Evolutionary conservation across 805 yeast species (phyloP), one percentile per base, ranked within the genome.

Genomic region (Huiozyma sinensis): DNA sequence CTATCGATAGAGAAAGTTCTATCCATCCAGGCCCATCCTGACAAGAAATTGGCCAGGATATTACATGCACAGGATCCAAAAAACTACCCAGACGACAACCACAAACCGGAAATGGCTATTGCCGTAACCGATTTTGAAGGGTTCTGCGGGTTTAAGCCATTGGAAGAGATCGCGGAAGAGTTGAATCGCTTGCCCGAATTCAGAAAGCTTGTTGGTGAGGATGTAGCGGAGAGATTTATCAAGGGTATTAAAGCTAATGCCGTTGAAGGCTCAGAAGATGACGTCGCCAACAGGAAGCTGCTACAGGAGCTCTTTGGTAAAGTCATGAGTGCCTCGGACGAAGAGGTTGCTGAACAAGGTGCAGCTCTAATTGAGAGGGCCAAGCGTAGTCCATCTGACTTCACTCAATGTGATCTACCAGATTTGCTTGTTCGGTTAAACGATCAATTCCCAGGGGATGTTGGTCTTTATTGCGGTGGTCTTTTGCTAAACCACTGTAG

Each of bases 31-130:
- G 97, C 98, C 17, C 98, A 92, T 62, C 98, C 98, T 29, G 97
- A 92, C 68, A 92, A 92, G 69, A 63, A 71, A 10, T 71, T 92
- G 46, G 98, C 83, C 34, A 77, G 73, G 39, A 76, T 77, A 50
- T 72, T 92, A 56, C 95, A 83, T 58, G 73, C 74, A 12, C 66
- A 71, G 29, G 97, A 92, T 67, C 97, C 98, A 45, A 78, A 79
- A 57, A 84, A 92, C 68, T 92, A 92, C 64, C 97, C 97, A 4
- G 98, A 92, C 68, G 95, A 82, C 63, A 92, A 92, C 70, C 98
- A 92, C 68, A 92, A 92, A 71, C 98, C 98, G n/a, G 98, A 92
- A 66, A 92, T 92, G 98, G 97, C 98, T 41, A 78, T 92, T 58
- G 98, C 98, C 7, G 80, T 92, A 43, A 89, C 97, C 24, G 85